Percentiles rank a stretch among this genome's conserved stretches.
These are phyloP conservation scores for Pleurozium schreberi DNA, from an alignment of 225 moss, liverwort and hornwort genomes.

Conservation along the genomic window DNA sequence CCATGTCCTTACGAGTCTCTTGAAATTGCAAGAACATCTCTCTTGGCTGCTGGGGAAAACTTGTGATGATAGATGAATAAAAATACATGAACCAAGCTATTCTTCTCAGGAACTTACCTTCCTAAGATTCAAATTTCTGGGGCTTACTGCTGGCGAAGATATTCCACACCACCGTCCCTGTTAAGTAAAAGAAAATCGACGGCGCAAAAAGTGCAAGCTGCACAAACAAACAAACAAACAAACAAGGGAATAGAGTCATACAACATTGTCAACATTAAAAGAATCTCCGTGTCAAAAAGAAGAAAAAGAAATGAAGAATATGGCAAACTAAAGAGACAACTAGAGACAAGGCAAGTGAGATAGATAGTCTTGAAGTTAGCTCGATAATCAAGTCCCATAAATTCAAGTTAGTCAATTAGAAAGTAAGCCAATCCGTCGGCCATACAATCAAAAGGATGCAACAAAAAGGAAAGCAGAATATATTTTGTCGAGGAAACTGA, in stretches of 20 bases:
- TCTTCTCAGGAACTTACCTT: neutral
- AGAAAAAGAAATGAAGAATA: neutral
- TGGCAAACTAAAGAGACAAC: neutral
- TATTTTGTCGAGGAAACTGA: neutral
- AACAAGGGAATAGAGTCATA: neutral
- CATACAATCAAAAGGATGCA: neutral
- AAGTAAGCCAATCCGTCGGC: neutral
- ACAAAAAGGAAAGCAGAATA: neutral
- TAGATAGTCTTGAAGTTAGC: neutral
- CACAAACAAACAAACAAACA: constrained; percentile 16
- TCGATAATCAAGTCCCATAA: neutral
- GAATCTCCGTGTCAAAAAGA: neutral
- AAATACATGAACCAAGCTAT: neutral
- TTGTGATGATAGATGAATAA: neutral
- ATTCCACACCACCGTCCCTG: constrained; percentile 78
- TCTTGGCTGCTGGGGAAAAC: neutral
- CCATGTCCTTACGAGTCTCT: neutral
- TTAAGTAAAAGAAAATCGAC: constrained; percentile 89
- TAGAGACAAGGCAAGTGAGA: neutral
- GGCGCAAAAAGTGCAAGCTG: constrained; percentile 95
- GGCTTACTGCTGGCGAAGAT: constrained; percentile 83
- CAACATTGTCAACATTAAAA: neutral
- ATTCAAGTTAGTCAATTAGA: neutral
- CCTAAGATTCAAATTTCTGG: constrained; percentile 33
- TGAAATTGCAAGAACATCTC: neutral